Base-by-base conservation (phyloP, 208 protist species). In the Trypanosoma scelopori region DNA sequence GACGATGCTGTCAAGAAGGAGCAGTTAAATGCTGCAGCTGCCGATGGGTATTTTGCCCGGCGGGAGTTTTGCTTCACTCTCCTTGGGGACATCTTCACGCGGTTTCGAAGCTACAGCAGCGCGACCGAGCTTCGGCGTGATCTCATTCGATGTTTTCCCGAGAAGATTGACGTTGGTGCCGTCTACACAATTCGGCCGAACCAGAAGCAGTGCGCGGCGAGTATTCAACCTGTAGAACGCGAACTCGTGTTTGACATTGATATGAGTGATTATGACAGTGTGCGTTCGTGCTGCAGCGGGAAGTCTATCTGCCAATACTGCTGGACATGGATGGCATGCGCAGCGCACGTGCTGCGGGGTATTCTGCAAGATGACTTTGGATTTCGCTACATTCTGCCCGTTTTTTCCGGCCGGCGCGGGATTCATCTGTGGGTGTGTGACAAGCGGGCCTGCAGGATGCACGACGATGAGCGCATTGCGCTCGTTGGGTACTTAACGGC, bases 221-320 rank as follows among this genome's bases (percentile, higher is more conserved):
- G 93, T 59, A 78, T 93, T 35, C 64, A 83, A 9, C 81, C 95
- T 2, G 56, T 91, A 6, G 86, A 98, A 76, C 96, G 96, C 16
- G 98, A 99, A 77, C 85, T 99, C 1, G 95, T 99, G 5, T 99
- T 99, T 69, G 99, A 99, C 95, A 99, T 99, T 72, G 99, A 99
- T 84, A 98, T 99, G 84, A 98, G 95, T 42, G 99, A 99, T 79
- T 99, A 99, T 84, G 97, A 99, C 79, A 97, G 98, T 28, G 91
- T 99, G 5, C 91, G 98, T 13, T 94, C 87, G 0, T 99, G 98
- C 76, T 99, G 98, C 76, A 76, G 53, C 13, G 94, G 81, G n/a
- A 96, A 96, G 43, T 85, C 87, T 48, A 97, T 99, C 22, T 99
- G 98, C 76, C 9, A 52, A 22, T 87, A 92, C 53, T 99, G 99